Conservation (phyloP, 345 rosid genomes). For the Eucalyptus regnans region DNA sequence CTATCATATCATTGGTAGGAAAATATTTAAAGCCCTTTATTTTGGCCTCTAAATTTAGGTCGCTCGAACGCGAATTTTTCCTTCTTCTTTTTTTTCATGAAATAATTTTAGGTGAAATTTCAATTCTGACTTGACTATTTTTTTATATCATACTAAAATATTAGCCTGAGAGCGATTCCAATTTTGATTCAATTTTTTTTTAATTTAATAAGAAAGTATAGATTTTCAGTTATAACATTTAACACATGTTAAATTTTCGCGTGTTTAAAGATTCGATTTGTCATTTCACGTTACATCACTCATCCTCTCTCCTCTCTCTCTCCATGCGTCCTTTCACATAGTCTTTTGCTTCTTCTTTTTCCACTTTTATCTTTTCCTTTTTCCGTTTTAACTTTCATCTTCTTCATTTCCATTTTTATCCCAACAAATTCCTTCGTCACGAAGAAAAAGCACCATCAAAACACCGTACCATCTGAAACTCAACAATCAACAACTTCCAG, state of each 20-base stretch:
- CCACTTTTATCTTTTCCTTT: background rate
- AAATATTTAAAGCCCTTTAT: background rate
- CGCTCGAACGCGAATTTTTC: background rate
- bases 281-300: background rate
- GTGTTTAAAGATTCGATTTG: background rate
- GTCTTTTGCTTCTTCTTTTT: background rate
- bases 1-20: background rate
- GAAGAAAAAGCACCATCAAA: background rate
- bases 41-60: background rate
- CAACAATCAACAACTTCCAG: background rate
- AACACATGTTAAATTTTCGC: background rate
- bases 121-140: background rate
- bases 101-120: background rate
- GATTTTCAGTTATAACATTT: rapidly evolving
- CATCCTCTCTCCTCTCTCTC: background rate
- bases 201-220: background rate
- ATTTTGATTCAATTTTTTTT: background rate
- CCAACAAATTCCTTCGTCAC: background rate
- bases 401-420: background rate
- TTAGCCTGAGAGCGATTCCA: background rate
- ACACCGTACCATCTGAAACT: background rate
- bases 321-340: background rate
- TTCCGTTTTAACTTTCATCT: background rate
- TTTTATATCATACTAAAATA: background rate
- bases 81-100: background rate